Evolutionary conservation across 768 basidiomycete genomes (phyloP).

Genomic region (Mycena chlorophos): DNA sequence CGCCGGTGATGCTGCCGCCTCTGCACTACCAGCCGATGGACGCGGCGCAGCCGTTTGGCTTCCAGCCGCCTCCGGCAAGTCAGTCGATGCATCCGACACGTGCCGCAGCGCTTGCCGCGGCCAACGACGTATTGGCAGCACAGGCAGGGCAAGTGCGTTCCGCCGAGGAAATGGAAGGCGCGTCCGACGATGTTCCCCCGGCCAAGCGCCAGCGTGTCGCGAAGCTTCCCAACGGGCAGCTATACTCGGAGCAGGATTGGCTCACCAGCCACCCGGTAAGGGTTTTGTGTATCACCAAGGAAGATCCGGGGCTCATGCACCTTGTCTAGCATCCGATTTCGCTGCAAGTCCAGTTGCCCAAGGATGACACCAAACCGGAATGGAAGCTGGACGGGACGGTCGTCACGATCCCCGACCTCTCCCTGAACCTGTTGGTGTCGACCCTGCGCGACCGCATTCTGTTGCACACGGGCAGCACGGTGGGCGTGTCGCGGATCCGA

Average conservation of each 20-base stretch:
- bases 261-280: constrained; percentile 81
- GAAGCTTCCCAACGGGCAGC: constrained; percentile 79
- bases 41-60: constrained; percentile 76
- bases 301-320: constrained; percentile 4
- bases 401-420: constrained; percentile 78
- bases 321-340: constrained; percentile 74
- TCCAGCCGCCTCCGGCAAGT: constrained; percentile 65
- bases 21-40: constrained; percentile 81
- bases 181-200: constrained; percentile 64
- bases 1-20: constrained; percentile 82
- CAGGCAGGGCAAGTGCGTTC: constrained; percentile 74
- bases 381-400: constrained; percentile 87
- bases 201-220: constrained; percentile 87
- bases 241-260: constrained; percentile 91
- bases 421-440: constrained; percentile 81
- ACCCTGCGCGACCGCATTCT: constrained; percentile 88
- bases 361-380: constrained; percentile 80
- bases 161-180: constrained; percentile 80
- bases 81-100: constrained; percentile 62
- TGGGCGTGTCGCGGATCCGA: constrained; percentile 79
- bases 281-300: constrained; percentile 13
- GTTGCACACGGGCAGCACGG: constrained; percentile 71
- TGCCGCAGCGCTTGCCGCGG: constrained; percentile 58
- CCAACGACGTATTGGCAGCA: constrained; percentile 45
- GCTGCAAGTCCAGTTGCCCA: constrained; percentile 80